These are phyloP conservation scores for Cinnamomum chago DNA, from an alignment of 164 flowering plant species.

Conservation along the genomic window DNA sequence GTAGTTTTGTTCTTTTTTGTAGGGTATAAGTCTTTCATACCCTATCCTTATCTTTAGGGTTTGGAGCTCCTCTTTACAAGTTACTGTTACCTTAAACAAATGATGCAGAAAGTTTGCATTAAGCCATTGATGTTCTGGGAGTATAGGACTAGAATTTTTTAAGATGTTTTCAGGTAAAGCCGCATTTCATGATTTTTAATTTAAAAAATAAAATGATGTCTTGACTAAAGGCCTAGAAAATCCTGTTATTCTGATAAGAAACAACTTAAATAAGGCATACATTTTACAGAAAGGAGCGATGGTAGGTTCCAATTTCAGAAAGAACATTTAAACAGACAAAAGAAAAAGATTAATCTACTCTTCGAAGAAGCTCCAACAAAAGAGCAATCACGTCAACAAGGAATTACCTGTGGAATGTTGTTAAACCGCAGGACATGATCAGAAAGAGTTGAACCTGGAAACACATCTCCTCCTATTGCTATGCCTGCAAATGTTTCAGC, in stretches of 20 bases:
- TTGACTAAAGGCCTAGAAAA: not conserved
- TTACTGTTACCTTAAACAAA: not conserved
- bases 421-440: slow-evolving; percentile 94
- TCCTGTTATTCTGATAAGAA: not conserved
- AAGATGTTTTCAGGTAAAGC: not conserved
- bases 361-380: not conserved
- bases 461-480: slow-evolving; percentile 99
- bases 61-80: too few relatives aligned
- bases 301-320: not conserved
- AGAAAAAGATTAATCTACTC: not conserved
- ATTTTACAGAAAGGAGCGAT: not conserved
- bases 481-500: slow-evolving; percentile 48
- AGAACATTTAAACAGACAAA: too few relatives aligned
- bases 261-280: not conserved
- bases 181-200: not conserved
- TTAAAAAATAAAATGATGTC: too few relatives aligned
- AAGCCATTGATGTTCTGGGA: not conserved
- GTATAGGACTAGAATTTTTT: not conserved
- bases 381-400: not conserved
- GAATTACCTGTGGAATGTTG: slow-evolving; percentile 89
- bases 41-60: too few relatives aligned
- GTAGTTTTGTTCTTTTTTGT: too few relatives aligned
- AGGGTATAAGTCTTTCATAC: too few relatives aligned
- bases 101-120: not conserved
- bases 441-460: slow-evolving; percentile 98